Percentiles rank a stretch among this genome's conserved stretches.
These are phyloP conservation scores for Berkeleyomyces rouxiae DNA, from an alignment of 2,329 filamentous ascomycete genomes.

Conservation along the genomic window DNA sequence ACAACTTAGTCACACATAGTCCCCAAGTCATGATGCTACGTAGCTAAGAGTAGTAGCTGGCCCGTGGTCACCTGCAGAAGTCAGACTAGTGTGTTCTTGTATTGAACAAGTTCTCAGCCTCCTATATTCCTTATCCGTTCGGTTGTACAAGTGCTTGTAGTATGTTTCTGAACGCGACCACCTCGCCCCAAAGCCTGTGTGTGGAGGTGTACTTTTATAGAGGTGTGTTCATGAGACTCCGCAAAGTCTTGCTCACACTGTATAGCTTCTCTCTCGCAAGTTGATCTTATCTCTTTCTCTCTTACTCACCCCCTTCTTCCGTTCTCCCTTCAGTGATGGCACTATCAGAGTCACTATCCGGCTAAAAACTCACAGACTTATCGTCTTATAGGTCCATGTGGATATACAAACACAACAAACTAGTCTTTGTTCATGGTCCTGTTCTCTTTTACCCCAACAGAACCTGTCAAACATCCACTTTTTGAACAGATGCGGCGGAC, in stretches of 20 bases:
- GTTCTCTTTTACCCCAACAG: background rate
- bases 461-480: background rate
- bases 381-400: background rate
- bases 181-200: too few species aligned
- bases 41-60: background rate
- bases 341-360: background rate
- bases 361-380: background rate
- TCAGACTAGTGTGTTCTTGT: background rate
- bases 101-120: too few species aligned
- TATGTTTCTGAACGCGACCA: too few species aligned
- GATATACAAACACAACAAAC: too few species aligned
- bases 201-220: too few species aligned
- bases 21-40: background rate
- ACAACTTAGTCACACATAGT: background rate
- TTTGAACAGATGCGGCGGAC: background rate
- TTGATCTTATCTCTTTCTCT: background rate
- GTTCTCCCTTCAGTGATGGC: background rate
- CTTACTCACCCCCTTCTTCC: background rate
- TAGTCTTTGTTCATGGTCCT: background rate
- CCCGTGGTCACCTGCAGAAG: background rate
- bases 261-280: background rate
- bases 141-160: too few species aligned
- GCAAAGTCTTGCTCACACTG: too few species aligned
- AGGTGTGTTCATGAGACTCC: too few species aligned
- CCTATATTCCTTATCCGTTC: too few species aligned